These are phyloP conservation scores for Canna indica DNA, from an alignment of 176 grass and related monocot species.

Conservation along the genomic window DNA sequence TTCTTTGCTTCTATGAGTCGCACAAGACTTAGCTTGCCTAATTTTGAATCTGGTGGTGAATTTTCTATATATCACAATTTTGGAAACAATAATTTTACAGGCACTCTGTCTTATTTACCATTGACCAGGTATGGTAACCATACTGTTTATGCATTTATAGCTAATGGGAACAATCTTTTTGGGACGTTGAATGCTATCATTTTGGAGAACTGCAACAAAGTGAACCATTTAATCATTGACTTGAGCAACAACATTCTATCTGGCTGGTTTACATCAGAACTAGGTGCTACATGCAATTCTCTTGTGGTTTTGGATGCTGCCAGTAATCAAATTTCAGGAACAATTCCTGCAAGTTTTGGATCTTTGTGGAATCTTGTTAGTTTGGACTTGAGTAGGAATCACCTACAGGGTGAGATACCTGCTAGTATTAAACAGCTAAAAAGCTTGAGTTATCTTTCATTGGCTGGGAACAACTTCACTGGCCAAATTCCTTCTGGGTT, in stretches of 20 bases:
- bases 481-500: conserved; percentile 46
- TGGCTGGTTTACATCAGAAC: conserved; percentile 33
- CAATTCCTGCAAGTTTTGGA: conserved; percentile 56
- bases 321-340: conserved; percentile 59
- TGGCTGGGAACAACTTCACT: conserved; percentile 63
- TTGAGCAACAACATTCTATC: conserved; percentile 58
- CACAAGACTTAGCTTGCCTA: conserved; percentile 16
- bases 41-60: conserved; percentile 23
- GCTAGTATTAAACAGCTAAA: conserved; percentile 43
- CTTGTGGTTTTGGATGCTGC: conserved; percentile 67
- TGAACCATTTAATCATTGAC: conserved; percentile 42
- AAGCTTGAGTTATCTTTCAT: conserved; percentile 60
- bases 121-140: conserved; percentile 40
- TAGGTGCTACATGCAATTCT: conserved; percentile 39
- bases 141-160: conserved; percentile 39
- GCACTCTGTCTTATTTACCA: conserved; percentile 45
- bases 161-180: conserved; percentile 57
- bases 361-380: conserved; percentile 42
- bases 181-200: conserved; percentile 56
- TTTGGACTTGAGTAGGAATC: conserved; percentile 62
- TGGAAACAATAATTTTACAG: conserved; percentile 56
- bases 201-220: conserved; percentile 41
- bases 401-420: conserved; percentile 54
- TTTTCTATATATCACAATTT: conserved; percentile 72
- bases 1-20: conserved; percentile 28